A percentile compares a stretch with the other conserved stretches of the same genome.
These are phyloP conservation scores for Mrakia hoshinonis DNA, from an alignment of 768 basidiomycete genomes.

Conservation along the genomic window DNA sequence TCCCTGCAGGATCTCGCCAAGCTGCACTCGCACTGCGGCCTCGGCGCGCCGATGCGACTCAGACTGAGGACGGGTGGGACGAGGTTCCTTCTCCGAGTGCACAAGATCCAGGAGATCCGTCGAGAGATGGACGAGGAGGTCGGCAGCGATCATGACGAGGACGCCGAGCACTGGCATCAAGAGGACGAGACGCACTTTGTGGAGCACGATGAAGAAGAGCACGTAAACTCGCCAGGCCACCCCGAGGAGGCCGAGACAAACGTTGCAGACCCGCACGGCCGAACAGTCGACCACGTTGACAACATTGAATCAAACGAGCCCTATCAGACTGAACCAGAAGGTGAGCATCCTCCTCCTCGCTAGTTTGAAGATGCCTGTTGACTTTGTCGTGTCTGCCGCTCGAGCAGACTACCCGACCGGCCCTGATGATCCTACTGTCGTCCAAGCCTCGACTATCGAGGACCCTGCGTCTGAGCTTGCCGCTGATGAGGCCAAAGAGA, in stretches of 20 bases:
- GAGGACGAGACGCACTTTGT: neutral
- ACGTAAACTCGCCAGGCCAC: neutral
- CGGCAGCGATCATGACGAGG: neutral
- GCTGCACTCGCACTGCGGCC: slow-evolving; percentile 22
- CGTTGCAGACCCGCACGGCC: neutral
- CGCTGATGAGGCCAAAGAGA: neutral
- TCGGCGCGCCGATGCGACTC: slow-evolving; percentile 19
- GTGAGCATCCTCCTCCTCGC: neutral
- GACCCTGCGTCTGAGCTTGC: neutral
- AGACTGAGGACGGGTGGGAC: slow-evolving; percentile 13
- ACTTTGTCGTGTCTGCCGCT: neutral
- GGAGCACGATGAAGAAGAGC: neutral
- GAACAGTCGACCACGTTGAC: neutral
- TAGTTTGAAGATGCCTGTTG: neutral
- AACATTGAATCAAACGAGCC: neutral
- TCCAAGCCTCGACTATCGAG: neutral
- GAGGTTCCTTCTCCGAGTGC: slow-evolving; percentile 24
- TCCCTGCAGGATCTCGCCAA: slow-evolving; percentile 22
- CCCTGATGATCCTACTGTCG: neutral
- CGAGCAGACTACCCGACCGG: slow-evolving; percentile 14
- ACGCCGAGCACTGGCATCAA: neutral
- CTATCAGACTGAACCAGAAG: neutral
- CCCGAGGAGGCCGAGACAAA: neutral
- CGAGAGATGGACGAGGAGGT: slow-evolving; percentile 20
- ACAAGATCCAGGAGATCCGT: slow-evolving; percentile 24